Conservation (phyloP, 257 asterid genomes). For the Ehretia macrophylla region DNA sequence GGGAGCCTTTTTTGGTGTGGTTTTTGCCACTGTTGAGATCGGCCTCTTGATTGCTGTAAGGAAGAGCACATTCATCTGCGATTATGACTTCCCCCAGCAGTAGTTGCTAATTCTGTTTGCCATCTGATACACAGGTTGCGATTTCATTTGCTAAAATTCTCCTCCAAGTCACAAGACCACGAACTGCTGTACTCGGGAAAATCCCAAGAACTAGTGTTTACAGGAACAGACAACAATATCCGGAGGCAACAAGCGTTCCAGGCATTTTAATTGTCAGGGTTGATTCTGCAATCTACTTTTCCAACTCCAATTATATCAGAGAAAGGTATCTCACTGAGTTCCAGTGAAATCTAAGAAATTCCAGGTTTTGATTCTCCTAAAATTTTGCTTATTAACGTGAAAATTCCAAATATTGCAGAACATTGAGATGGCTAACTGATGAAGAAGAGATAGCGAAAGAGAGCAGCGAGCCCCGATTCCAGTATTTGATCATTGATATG, state of each 20-base stretch:
- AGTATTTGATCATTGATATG: conserved; percentile 59
- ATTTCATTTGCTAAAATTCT: conserved; percentile 34
- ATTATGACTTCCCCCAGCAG: too few species aligned
- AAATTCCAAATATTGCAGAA: conserved; percentile 18
- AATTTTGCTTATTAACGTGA: too few species aligned
- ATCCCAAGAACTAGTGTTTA: conserved; percentile 35
- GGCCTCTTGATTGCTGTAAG: conserved; percentile 42
- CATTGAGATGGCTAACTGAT: conserved; percentile 60
- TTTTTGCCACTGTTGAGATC: conserved; percentile 36
- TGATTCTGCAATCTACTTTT: conserved; percentile 23
- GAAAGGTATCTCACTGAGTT: background rate
- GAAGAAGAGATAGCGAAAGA: conserved; percentile 45
- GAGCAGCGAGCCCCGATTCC: conserved; percentile 28
- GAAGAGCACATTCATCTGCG: background rate
- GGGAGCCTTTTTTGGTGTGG: conserved; percentile 42
- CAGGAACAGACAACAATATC: conserved; percentile 33
- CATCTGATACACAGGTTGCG: conserved; percentile 28
- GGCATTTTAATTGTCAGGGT: conserved; percentile 31
- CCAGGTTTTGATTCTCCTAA: too few species aligned
- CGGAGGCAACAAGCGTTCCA: conserved; percentile 26
- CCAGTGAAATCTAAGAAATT: too few species aligned
- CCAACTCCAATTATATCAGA: conserved; percentile 2
- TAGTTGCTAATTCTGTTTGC: too few species aligned
- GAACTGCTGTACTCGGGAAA: conserved; percentile 33
- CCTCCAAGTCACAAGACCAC: conserved; percentile 25